A percentile compares a stretch with the other conserved stretches of the same genome.
These are phyloP conservation scores for Phytophthora crassamura DNA, from an alignment of 352 stramenopile species.

Conservation along the genomic window DNA sequence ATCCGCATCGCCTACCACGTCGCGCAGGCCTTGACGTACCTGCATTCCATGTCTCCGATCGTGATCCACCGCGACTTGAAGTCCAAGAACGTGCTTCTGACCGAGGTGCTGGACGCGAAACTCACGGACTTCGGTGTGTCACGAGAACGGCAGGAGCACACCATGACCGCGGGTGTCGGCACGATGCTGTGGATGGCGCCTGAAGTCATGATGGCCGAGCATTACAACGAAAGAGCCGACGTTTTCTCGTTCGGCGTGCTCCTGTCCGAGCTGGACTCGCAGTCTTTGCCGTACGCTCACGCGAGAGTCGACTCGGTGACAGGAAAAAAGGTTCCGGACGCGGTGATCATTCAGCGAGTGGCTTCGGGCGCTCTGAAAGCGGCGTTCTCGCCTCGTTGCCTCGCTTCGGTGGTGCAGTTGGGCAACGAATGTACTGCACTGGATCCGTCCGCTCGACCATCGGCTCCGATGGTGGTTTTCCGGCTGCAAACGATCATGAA, in stretches of 20 bases:
- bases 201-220: too few species aligned
- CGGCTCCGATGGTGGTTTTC: conserved; percentile 23
- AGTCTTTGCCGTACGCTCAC: conserved; percentile 22
- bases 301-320: conserved; percentile 18
- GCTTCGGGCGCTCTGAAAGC: conserved; percentile 14
- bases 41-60: neutral
- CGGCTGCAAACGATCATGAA: conserved; percentile 24
- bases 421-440: conserved; percentile 17
- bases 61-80: too few species aligned
- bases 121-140: too few species aligned
- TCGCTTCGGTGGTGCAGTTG: conserved; percentile 11
- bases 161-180: neutral
- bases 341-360: conserved; percentile 27
- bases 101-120: neutral
- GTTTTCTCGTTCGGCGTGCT: conserved; percentile 46
- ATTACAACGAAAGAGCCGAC: conserved; percentile 46
- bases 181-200: neutral
- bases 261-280: conserved; percentile 36
- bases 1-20: conserved; percentile 2
- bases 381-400: conserved; percentile 16
- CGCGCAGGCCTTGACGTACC: neutral
- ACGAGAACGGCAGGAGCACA: too few species aligned
- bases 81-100: neutral
- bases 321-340: conserved; percentile 15
- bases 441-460: conserved; percentile 14